Conservation (phyloP, 148 eudicot species). For the Nepenthes mirabilis region DNA sequence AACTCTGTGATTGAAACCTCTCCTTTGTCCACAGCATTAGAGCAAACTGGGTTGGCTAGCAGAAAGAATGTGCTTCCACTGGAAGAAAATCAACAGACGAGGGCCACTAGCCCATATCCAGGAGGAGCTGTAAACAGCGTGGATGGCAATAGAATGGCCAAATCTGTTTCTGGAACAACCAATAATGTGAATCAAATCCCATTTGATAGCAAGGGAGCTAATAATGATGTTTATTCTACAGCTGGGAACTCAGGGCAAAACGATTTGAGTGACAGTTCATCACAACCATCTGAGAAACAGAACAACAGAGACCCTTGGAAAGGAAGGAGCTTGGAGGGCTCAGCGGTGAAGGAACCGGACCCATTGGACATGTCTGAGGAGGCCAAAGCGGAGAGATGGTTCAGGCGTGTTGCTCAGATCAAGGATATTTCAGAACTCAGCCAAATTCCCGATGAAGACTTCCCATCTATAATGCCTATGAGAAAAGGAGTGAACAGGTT, state of each 20-base stretch:
- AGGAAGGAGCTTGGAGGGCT: conserved; percentile 89
- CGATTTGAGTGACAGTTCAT: conserved; percentile 4
- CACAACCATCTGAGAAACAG: conserved; percentile 14
- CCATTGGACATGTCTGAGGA: conserved; percentile 99
- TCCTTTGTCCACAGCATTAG: not conserved
- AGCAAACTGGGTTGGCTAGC: not conserved
- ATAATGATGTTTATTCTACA: conserved; percentile 8
- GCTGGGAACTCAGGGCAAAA: conserved; percentile 6
- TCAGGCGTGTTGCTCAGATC: conserved; percentile 82
- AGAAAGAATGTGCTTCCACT: not conserved
- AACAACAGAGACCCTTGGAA: conserved; percentile 24
- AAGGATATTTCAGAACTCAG: conserved; percentile 91
- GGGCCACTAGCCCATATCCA: conserved; percentile 2
- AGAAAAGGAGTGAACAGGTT: conserved; percentile 95
- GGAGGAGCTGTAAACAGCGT: conserved; percentile 5
- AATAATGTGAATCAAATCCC: conserved; percentile 7
- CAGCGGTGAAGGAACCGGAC: conserved; percentile 73
- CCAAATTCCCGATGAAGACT: conserved; percentile 92
- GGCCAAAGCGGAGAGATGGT: conserved; percentile 93
- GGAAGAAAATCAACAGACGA: conserved; percentile 12
- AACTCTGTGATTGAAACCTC: conserved; percentile 10
- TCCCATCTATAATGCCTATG: conserved; percentile 96
- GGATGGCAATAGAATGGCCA: conserved; percentile 5
- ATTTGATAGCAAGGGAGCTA: conserved; percentile 4
- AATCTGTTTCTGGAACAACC: conserved; percentile 1